Evolutionary conservation across 805 yeast species (phyloP), one percentile per base, ranked within the genome.

Genomic region (Scheffersomyces coipomensis): DNA sequence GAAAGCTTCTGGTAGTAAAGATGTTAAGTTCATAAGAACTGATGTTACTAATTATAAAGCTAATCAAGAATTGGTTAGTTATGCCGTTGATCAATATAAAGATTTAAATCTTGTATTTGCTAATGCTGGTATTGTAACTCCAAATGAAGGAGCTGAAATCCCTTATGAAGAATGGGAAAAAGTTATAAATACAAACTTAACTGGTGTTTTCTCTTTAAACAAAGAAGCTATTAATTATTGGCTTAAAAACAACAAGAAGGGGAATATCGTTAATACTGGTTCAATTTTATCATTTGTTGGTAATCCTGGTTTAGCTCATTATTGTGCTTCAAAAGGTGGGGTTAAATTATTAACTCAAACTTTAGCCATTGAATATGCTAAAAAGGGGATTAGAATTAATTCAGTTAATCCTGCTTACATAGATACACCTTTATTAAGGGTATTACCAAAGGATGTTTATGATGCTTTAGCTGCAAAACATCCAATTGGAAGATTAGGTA

Each of bases 331-430:
- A 6, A 65, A 68, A 40, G 64, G 58, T 35, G 73, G 71, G 3
- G 63, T 68, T 9, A 59, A 53, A 35, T 60, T 56, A 15, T 46
- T 68, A 23, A 65, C 71, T 4, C 64, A 64, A 40, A 51, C 59
- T 12, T 61, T 66, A 39, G 69, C 74, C 4, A 53, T 60, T 34
- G 73, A 68, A 42, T 48, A 60, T 42, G 70, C 70, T 0, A 39
- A 49, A 5, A 38, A 59, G 24, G 58, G 62, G 35, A 62, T 68
- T 39, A 59, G 66, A n/a, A 66, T 66, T 12, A 68, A 68, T 43
- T 46, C 61, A 3, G 60, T 65, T 40, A 62, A 64, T 42, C 73
- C 72, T 15, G 73, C 71, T 24, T 59, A 61, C 38, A 69, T 66
- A n/a, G 46, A 56, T n/a, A 67, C 73, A 1, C 64, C 66, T 43